Conservation (phyloP, 176 grass and related monocot genomes). For the Rhynchospora breviuscula region DNA sequence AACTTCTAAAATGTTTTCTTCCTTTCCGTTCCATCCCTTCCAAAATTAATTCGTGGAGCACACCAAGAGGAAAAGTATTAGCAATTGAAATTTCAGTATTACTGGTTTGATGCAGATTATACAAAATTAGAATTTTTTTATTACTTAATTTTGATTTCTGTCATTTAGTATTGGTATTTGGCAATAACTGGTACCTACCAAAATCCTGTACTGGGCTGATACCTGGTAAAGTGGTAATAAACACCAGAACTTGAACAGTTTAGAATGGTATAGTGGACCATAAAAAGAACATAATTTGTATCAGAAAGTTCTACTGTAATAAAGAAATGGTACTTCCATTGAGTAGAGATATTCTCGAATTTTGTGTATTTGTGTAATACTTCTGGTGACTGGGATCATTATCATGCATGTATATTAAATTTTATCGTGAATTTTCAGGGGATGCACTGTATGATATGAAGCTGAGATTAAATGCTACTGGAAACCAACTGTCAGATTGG, state of each 20-base stretch:
- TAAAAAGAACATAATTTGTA: neutral
- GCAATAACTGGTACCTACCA: neutral
- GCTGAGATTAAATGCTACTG: slow-evolving; percentile 50
- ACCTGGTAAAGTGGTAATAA: neutral
- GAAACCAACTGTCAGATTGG: slow-evolving; percentile 64
- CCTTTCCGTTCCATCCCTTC: too few species aligned
- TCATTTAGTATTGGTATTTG: neutral
- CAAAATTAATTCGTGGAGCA: too few species aligned
- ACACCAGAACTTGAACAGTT: neutral
- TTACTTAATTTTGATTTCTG: neutral
- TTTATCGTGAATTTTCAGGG: slow-evolving; percentile 23
- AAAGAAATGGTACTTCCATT: neutral
- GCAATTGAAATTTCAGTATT: neutral
- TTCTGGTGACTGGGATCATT: neutral
- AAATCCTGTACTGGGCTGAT: neutral
- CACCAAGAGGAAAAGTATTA: neutral
- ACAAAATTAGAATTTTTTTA: neutral
- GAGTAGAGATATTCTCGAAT: neutral
- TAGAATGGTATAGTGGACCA: neutral
- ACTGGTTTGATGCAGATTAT: neutral
- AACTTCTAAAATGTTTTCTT: too few species aligned
- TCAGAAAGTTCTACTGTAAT: neutral
- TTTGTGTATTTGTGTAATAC: neutral
- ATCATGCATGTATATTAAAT: slow-evolving; percentile 2
- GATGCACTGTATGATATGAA: slow-evolving; percentile 67